These are phyloP conservation scores for Boletus mariae DNA, from an alignment of 1,284 basidiomycete genomes.

Conservation along the genomic window DNA sequence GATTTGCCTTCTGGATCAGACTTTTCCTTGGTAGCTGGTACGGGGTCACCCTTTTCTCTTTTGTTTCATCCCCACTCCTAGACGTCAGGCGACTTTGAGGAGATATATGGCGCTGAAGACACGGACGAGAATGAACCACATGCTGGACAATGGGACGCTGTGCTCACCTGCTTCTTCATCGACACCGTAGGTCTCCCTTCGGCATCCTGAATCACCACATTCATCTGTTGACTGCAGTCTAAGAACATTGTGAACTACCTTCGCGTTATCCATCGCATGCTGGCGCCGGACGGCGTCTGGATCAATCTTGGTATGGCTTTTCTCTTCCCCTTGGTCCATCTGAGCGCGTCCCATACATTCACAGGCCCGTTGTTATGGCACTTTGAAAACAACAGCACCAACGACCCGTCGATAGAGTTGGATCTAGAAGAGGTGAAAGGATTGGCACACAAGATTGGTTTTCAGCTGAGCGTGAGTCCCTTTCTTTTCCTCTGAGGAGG, in stretches of 20 bases:
- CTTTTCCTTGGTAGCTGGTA: slow-evolving; percentile 84
- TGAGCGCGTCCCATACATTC: not conserved
- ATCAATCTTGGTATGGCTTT: slow-evolving; percentile 70
- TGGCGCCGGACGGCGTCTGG: slow-evolving; percentile 85
- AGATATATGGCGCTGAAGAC: slow-evolving; percentile 73
- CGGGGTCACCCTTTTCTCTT: slow-evolving; percentile 5
- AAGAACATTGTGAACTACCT: slow-evolving; percentile 92
- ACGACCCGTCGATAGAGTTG: slow-evolving; percentile 84
- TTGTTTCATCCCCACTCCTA: not conserved
- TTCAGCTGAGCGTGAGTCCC: slow-evolving; percentile 69
- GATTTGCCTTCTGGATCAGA: slow-evolving; percentile 59
- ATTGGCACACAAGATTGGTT: slow-evolving; percentile 76
- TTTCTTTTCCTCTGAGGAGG: not conserved
- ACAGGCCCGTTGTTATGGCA: slow-evolving; percentile 93
- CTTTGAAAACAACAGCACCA: slow-evolving; percentile 83
- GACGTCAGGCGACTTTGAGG: slow-evolving; percentile 79
- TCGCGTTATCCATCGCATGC: slow-evolving; percentile 73
- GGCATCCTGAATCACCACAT: not conserved
- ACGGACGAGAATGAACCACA: slow-evolving; percentile 56
- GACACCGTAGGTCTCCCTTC: slow-evolving; percentile 66
- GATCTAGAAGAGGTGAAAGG: slow-evolving; percentile 85
- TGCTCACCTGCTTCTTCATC: slow-evolving; percentile 97
- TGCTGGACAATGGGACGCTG: slow-evolving; percentile 78
- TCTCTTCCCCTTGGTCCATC: not conserved
- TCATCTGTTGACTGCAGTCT: slow-evolving; percentile 47